Base-by-base conservation (phyloP, 2,329 filamentous ascomycete species). In the Domatiomyces globalis region DNA sequence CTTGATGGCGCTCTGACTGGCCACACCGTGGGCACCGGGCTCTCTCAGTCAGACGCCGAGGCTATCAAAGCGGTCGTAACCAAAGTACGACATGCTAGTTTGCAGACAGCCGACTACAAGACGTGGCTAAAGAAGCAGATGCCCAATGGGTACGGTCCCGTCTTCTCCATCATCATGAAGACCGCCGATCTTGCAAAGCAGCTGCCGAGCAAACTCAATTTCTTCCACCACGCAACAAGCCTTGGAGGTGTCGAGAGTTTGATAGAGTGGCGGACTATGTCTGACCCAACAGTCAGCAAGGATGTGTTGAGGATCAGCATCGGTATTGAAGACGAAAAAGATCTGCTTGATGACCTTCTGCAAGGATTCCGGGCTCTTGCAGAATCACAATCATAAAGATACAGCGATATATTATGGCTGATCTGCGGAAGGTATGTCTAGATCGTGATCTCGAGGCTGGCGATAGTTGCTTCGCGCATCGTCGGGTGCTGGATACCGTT, bases 261-360 rank as follows among this genome's bases (percentile, higher is more conserved):
- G 71, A 89, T 98, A 60, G 92, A 98, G 76, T 98, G 92, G 92
- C 76, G 92, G 53, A 79, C 84, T 46, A 92, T 98, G 87, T 83
- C 81, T 53, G 92, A 98, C 72, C 62, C 68, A 2, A 73, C 66
- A 1, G 81, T 94, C 42, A 86, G 94, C 63, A 77, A 74, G 63
- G 73, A 78, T 52, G 66, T 96, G 65, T 63, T 95, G 67, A 73
- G 92, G 49, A 71, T 98, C 27, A 95, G 89, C 66, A 71, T 95
- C 33, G 92, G 92, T 0, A 77, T 95, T 29, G 92, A 98, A 72
- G 79, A 77, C 46, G 84, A 85, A 74, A 84, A 92, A 66, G 92
- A 96, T 69, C 65, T 98, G 64, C 80, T 76, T 66, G 76, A 76
- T 39, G 90, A 96, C 71, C 65, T 96, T 43, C 61, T 81, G 51